Percentiles rank a stretch among this genome's conserved stretches.
phyloP scores from a whole-genome alignment of 2,329 filamentous ascomycete genomes.

The Aspergillus sp. region DNA sequence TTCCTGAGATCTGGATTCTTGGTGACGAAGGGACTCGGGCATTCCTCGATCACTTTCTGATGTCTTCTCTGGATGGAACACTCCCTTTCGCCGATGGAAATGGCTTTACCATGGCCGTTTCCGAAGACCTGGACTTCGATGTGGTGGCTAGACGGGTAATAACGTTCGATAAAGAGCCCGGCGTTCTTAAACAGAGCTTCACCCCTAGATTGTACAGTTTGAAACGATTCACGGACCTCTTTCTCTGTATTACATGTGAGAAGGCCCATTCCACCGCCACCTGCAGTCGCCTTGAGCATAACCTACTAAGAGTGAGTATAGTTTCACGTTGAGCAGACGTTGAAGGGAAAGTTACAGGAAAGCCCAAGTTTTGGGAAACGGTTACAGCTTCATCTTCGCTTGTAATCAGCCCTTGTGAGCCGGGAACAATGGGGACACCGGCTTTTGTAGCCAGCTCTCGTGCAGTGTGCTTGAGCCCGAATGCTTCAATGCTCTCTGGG shows the following conservation, averaged over 20 bases:
- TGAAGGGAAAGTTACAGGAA: constrained; percentile 38
- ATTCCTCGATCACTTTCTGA: constrained; percentile 90
- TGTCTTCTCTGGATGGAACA: constrained; percentile 84
- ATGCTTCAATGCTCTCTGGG: constrained; percentile 24
- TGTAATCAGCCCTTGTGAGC: constrained; percentile 21
- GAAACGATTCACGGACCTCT: not conserved
- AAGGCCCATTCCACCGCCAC: constrained; percentile 5
- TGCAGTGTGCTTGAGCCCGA: constrained; percentile 33
- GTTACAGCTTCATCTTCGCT: constrained; percentile 48
- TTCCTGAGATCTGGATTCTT: constrained; percentile 58
- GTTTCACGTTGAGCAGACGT: not conserved
- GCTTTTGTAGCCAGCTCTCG: constrained; percentile 26
- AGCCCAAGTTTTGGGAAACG: constrained; percentile 48
- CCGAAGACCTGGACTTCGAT: constrained; percentile 92
- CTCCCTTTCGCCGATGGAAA: constrained; percentile 84
- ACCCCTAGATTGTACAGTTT: not conserved
- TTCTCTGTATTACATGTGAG: not conserved
- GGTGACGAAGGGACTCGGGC: constrained; percentile 69
- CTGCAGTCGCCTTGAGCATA: constrained; percentile 7
- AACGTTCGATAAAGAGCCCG: not conserved
- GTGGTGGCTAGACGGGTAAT: constrained; percentile 48
- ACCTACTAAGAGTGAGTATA: not conserved
- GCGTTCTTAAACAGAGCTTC: not conserved
- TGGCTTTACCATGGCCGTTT: constrained; percentile 73
- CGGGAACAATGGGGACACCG: constrained; percentile 29